Base-by-base conservation (phyloP, 371 early-diverging fungal species). In the Lichtheimia corymbifera region DNA sequence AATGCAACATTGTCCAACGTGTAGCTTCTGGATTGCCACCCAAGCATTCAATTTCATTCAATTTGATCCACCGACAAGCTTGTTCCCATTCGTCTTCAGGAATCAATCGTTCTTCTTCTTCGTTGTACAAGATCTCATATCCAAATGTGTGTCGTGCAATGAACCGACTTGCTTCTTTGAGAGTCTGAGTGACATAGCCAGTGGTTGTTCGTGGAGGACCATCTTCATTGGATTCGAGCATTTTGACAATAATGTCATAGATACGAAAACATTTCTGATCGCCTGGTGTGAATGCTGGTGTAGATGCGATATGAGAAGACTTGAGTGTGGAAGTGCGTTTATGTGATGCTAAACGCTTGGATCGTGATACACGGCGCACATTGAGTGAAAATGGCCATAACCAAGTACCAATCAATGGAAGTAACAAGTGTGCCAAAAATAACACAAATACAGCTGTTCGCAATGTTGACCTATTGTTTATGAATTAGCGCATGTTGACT, bases 11-110 rank as follows among this genome's bases (percentile, higher is more conserved):
- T 4, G 67, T 63, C 25, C 63, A 43, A 3, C 73, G 70, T 5
- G 68, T 61, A n/a, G 66, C 52, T 5, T 56, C 53, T 2, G 64
- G 64, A 18, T 66, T 62, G 17, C 70, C 73, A 27, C 81, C 81
- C 11, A 74, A 55, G 50, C 70, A 71, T 35, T 63, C 59, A 12
- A 63, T 59, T 59, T 80, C 80, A 64, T 72, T 74, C 27, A 80
- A 53, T 42, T 76, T 72, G 53, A 80, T 65, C 80, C 80, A 80
- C 15, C 59, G 64, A 24, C 65, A 72, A 1, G 66, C 74, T 27
- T 62, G 70, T n/a, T 49, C 61, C 74, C 69, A 74, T 57, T 74
- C 73, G 30, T 74, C 66, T 53, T 72, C 66, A 15, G n/a, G 58
- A n/a, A 28, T 59, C 11, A 60, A 51, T 55, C 20, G 62, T 14